A percentile compares a stretch with the other conserved stretches of the same genome.
Evolutionary conservation across 441 rosid genomes (phyloP).

Genomic region (Erysimum cheiri): DNA sequence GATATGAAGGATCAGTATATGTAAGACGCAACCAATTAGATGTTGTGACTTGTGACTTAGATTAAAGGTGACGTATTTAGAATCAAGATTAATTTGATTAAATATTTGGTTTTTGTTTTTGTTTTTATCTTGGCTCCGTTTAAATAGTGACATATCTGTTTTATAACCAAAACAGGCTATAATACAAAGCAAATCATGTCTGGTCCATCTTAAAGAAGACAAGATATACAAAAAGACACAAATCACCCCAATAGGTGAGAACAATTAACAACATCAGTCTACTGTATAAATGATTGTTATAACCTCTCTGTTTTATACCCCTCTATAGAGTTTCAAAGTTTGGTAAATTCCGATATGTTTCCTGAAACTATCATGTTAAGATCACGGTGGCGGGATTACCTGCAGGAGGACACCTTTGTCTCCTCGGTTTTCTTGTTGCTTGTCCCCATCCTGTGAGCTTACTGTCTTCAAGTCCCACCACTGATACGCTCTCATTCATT

Average conservation of each 20-base stretch:
- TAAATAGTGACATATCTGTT: conserved; percentile 26
- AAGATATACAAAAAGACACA: conserved; percentile 22
- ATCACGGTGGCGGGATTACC: conserved; percentile 69
- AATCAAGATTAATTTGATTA: neutral
- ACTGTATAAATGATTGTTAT: conserved; percentile 23
- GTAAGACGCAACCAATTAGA: neutral
- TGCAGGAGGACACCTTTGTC: conserved; percentile 84
- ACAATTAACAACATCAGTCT: conserved; percentile 29
- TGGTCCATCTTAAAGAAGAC: conserved; percentile 32
- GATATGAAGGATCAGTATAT: neutral
- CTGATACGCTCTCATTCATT: conserved; percentile 55
- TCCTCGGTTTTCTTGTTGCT: conserved; percentile 91
- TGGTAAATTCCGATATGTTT: conserved; percentile 20
- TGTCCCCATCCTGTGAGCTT: conserved; percentile 93
- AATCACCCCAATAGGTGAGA: conserved; percentile 22
- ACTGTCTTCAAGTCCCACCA: conserved; percentile 65
- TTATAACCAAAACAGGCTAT: conserved; percentile 35
- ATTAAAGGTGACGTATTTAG: neutral
- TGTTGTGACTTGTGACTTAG: neutral
- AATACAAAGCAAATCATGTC: conserved; percentile 27
- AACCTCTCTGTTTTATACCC: conserved; percentile 34
- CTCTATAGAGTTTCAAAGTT: conserved; percentile 47
- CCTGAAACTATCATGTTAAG: conserved; percentile 52
- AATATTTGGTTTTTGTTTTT: too few relatives aligned
- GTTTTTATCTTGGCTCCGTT: neutral